Conservation (phyloP, 768 basidiomycete genomes). For the Roridomyces roridus region DNA sequence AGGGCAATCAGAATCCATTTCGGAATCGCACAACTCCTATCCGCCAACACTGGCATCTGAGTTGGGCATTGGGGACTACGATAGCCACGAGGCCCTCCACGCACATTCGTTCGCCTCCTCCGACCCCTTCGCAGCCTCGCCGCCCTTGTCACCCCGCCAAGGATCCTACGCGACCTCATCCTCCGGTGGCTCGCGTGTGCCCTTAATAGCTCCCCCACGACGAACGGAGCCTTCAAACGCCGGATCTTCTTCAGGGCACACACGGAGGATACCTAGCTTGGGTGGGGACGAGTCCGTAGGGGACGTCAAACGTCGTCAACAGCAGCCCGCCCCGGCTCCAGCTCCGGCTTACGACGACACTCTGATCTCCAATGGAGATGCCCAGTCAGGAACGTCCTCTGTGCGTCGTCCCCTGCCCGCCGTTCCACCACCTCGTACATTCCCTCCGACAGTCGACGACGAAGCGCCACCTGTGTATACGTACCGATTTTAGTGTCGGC, state of each 20-base stretch:
- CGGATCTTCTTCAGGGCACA: conserved; percentile 18
- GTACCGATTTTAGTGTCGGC: neutral
- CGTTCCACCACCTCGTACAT: no score
- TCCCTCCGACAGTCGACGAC: no score
- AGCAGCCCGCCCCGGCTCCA: conserved; percentile 5
- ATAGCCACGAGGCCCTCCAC: neutral
- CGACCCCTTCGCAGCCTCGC: conserved; percentile 20
- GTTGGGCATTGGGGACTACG: neutral
- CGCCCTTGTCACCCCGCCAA: conserved; percentile 16
- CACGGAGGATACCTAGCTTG: conserved; percentile 16
- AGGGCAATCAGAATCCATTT: conserved; percentile 2
- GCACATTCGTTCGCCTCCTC: no score
- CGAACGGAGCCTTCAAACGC: conserved; percentile 5
- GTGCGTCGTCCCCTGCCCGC: conserved; percentile 22
- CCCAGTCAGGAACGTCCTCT: conserved; percentile 9
- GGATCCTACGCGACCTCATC: conserved; percentile 2
- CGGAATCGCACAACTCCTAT: neutral
- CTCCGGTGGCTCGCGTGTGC: conserved; percentile 2
- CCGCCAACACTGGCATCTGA: conserved; percentile 10
- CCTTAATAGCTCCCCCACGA: neutral
- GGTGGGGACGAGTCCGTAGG: conserved; percentile 18
- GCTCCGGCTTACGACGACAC: conserved; percentile 13
- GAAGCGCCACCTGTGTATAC: conserved; percentile 7
- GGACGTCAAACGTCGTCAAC: conserved; percentile 23
- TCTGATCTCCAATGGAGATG: neutral